A percentile compares a stretch with the other conserved stretches of the same genome.
Conservation (phyloP, 2,329 filamentous ascomycete genomes). For the Aspergillus bombycis region DNA sequence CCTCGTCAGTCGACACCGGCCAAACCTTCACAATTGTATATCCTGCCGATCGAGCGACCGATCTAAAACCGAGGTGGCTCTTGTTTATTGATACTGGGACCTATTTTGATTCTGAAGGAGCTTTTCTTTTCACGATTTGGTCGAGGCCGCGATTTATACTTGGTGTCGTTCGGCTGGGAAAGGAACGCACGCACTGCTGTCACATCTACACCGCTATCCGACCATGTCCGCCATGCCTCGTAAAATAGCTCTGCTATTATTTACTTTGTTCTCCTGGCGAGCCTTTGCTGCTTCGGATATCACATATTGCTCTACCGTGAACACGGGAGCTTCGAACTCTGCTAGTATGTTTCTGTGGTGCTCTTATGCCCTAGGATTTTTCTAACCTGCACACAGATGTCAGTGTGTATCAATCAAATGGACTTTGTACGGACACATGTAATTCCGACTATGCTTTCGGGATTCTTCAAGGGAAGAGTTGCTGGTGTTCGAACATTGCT, state of each 20-base stretch:
- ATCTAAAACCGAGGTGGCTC: background rate
- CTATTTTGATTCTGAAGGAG: background rate
- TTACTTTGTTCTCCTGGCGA: conserved; percentile 32
- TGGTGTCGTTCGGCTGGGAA: background rate
- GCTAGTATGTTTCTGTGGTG: conserved; percentile 36
- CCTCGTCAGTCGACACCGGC: background rate
- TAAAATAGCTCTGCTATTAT: conserved; percentile 21
- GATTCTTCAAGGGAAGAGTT: conserved; percentile 49
- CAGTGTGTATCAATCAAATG: conserved; percentile 50
- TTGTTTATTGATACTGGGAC: background rate
- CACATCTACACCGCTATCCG: background rate
- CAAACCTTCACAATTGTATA: background rate
- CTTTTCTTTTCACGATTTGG: background rate
- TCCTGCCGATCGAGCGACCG: background rate
- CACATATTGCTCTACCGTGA: conserved; percentile 47
- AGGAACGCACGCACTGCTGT: background rate
- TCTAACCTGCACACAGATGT: conserved; percentile 33
- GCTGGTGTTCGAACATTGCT: conserved; percentile 54
- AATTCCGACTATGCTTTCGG: conserved; percentile 48
- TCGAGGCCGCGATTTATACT: background rate
- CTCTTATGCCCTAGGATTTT: background rate
- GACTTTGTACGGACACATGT: conserved; percentile 46
- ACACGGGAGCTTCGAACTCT: conserved; percentile 46
- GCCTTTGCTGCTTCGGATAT: conserved; percentile 30
- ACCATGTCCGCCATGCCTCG: conserved; percentile 25